phyloP scores from a whole-genome alignment of 2,329 filamentous ascomycete genomes.

The Fusarium bactridioides region DNA sequence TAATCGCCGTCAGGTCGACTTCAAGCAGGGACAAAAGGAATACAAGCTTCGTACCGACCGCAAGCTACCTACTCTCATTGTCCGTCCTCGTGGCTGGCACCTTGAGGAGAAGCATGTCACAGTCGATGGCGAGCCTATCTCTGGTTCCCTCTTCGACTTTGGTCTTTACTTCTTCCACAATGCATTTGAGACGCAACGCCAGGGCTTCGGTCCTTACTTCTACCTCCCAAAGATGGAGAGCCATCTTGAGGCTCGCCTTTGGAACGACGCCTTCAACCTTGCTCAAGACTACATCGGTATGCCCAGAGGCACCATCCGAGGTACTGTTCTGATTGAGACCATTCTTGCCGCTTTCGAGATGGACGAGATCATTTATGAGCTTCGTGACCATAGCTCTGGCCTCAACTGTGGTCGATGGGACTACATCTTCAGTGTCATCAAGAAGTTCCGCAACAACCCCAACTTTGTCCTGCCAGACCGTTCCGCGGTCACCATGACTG shows the following conservation, averaged over 20 bases:
- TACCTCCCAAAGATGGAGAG: conserved; percentile 99
- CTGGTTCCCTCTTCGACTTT: conserved; percentile 93
- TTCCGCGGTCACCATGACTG: conserved; percentile 92
- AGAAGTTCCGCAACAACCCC: conserved; percentile 96
- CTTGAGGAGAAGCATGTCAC: conserved; percentile 98
- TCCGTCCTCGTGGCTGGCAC: conserved; percentile 96
- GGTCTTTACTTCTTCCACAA: conserved; percentile 99
- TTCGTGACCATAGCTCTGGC: conserved; percentile 93
- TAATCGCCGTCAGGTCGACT: conserved; percentile 91
- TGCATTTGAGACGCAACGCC: conserved; percentile 83
- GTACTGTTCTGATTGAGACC: conserved; percentile 95
- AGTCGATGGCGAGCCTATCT: conserved; percentile 93
- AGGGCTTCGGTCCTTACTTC: conserved; percentile 92
- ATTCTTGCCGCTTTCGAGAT: conserved; percentile 98
- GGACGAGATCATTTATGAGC: conserved; percentile 99
- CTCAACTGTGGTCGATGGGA: conserved; percentile 99
- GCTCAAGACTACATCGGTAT: conserved; percentile 93
- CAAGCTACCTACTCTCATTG: conserved; percentile 85
- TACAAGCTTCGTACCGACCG: conserved; percentile 97
- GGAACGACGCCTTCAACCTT: conserved; percentile 98
- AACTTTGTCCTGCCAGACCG: conserved; percentile 95
- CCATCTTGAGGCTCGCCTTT: conserved; percentile 93
- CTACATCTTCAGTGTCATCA: conserved; percentile 99
- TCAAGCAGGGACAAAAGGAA: conserved; percentile 93
- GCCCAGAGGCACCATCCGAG: conserved; percentile 89